Base-by-base conservation (phyloP, 2,329 filamentous ascomycete species). In the Chaetomiaceae sp. region DNA sequence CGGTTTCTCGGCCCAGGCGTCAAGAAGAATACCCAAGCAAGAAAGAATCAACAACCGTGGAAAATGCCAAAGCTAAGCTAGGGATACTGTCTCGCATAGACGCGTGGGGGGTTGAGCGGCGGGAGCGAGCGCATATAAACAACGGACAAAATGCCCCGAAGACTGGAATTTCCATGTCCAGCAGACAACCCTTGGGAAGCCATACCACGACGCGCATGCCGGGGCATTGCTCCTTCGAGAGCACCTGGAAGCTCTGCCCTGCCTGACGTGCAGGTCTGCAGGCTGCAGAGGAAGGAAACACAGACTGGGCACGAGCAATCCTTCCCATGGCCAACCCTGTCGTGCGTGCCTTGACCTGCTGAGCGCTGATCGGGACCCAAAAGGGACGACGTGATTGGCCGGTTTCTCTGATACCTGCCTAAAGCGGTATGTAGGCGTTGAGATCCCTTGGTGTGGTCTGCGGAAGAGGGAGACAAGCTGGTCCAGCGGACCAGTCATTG, bases 371-470 rank as follows among this genome's bases (percentile, higher is more conserved):
- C 27, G 9, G 27, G n/a, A n/a, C 27, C 9, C 27, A 31, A 31
- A 31, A 31, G 27, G 14, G 7, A 5, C 14, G 45, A 42, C 29
- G 29, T 63, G 61, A 64, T 64, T 63, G 63, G 63, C n/a, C 44
- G 15, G 36, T 42, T 29, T 11, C 39, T 37, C 44, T 46, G 51
- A 56, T 51, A 65, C 63, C 61, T 65, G 58, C 63, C 63, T 57
- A 62, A 63, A 60, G 20, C 31, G 55, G 63, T 29, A 61, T 56
- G 54, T 43, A 45, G 38, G 43, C 23, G 42, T 45, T 45, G 53
- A 17, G 29, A 6, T 6, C 42, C 12, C 11, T 42, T 34, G 14
- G 45, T 34, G n/a, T 5, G 40, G n/a, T 42, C n/a, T 17, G 6
- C 5, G 34, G 34, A 17, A 17, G 15, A 19, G 6, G 15, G 34